Conservation (phyloP, 768 basidiomycete species). For the Thelephora ganbajun region DNA sequence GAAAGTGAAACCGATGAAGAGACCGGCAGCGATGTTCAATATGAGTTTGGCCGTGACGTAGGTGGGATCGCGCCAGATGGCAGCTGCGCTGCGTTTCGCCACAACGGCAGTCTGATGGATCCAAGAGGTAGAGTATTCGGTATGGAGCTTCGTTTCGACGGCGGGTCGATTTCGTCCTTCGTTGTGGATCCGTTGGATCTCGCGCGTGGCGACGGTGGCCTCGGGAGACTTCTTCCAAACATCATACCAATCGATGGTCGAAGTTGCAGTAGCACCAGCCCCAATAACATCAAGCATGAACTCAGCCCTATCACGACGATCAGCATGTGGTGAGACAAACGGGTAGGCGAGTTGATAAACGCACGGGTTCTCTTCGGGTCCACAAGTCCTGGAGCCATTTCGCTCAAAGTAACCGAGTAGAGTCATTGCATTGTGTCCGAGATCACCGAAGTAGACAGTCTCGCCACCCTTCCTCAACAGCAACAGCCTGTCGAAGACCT, state of each 20-base stretch:
- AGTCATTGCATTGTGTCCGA: slow-evolving; percentile 45
- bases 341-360: slow-evolving; percentile 3
- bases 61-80: slow-evolving; percentile 43
- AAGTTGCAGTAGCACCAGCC: slow-evolving; percentile 35
- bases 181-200: slow-evolving; percentile 29
- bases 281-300: slow-evolving; percentile 42
- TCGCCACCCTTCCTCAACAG: slow-evolving; percentile 68
- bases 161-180: slow-evolving; percentile 19
- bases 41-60: slow-evolving; percentile 47
- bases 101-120: slow-evolving; percentile 30
- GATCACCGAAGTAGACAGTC: slow-evolving; percentile 53
- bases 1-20: slow-evolving; percentile 52
- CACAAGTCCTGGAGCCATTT: slow-evolving; percentile 53
- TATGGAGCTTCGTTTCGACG: slow-evolving; percentile 11
- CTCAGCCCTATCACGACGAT: slow-evolving; percentile 22
- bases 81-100: slow-evolving; percentile 27
- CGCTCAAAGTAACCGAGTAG: slow-evolving; percentile 68
- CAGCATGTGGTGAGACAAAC: background rate
- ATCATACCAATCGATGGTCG: slow-evolving; percentile 32
- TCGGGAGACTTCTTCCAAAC: slow-evolving; percentile 33
- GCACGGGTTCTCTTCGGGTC: slow-evolving; percentile 53
- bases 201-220: slow-evolving; percentile 19
- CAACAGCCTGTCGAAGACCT: slow-evolving; percentile 68
- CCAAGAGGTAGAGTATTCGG: slow-evolving; percentile 42
- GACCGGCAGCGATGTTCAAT: slow-evolving; percentile 37